phyloP scores from a whole-genome alignment of 2,329 filamentous ascomycete species.

The Remersonia thermophila region DNA sequence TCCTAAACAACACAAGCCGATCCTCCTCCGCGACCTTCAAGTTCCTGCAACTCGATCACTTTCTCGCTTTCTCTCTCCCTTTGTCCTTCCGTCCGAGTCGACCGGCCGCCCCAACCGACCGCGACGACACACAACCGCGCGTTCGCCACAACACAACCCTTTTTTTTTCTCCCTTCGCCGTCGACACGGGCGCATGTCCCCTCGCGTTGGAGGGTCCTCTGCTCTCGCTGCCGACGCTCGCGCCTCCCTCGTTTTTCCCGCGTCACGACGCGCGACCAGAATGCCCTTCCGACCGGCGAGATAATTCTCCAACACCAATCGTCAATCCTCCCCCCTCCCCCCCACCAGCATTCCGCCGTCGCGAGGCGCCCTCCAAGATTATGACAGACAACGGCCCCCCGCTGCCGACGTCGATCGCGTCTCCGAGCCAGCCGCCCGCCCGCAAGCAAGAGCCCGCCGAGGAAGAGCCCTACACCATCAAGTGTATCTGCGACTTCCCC shows the following conservation, averaged over 20 bases:
- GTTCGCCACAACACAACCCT: slow-evolving; percentile 4
- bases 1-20: too few relatives aligned
- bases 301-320: slow-evolving; percentile 28
- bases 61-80: too few relatives aligned
- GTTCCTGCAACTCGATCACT: too few relatives aligned
- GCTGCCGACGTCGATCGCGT: slow-evolving; percentile 43
- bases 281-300: slow-evolving; percentile 43
- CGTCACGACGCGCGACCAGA: slow-evolving; percentile 39
- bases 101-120: slow-evolving; percentile 7
- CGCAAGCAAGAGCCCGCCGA: slow-evolving; percentile 46
- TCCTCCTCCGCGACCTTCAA: too few relatives aligned
- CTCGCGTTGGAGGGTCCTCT: slow-evolving; percentile 1
- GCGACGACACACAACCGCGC: slow-evolving; percentile 3
- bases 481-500: slow-evolving; percentile 87
- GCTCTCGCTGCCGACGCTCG: neutral
- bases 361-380: slow-evolving; percentile 39
- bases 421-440: slow-evolving; percentile 37
- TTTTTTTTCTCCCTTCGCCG: slow-evolving; percentile 6
- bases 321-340: too few relatives aligned
- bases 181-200: slow-evolving; percentile 10
- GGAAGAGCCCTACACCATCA: slow-evolving; percentile 86
- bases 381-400: slow-evolving; percentile 48
- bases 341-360: slow-evolving; percentile 24
- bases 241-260: slow-evolving; percentile 5
- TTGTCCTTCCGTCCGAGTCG: slow-evolving; percentile 9